phyloP scores from a whole-genome alignment of 306 rosid species.

The Quercus rubra region DNA sequence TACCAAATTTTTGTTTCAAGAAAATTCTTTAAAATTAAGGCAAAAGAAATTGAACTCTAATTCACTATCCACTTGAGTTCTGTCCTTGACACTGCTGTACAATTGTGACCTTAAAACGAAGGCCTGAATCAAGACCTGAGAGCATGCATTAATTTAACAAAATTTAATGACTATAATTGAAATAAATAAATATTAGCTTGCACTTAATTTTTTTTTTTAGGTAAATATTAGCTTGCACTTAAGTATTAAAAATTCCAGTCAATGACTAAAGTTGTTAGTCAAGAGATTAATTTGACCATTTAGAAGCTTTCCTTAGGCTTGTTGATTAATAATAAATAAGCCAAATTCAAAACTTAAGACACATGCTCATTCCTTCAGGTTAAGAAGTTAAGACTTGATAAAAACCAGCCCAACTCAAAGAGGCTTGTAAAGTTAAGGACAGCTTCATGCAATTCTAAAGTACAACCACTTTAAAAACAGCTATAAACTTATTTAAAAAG shows the following conservation, averaged over 20 bases:
- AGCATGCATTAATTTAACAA: constrained; percentile 18
- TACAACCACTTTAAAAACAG: background rate
- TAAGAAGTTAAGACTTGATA: background rate
- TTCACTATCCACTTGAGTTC: constrained; percentile 89
- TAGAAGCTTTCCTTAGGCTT: background rate
- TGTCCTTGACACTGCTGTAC: constrained; percentile 84
- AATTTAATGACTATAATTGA: background rate
- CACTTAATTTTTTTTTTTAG: background rate
- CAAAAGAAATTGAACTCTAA: constrained; percentile 55
- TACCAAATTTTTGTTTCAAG: background rate
- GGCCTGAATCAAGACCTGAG: constrained; percentile 67
- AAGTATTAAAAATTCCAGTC: background rate
- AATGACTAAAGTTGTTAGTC: background rate
- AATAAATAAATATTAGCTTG: background rate
- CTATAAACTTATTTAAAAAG: background rate
- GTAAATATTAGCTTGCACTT: background rate
- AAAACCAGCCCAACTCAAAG: background rate
- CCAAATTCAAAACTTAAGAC: background rate
- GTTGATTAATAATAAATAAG: background rate
- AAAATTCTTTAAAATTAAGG: background rate
- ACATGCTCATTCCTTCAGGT: background rate
- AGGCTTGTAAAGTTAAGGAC: background rate
- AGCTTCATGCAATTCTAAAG: background rate
- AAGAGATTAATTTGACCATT: background rate
- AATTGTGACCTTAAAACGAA: constrained; percentile 82